Base-by-base conservation (phyloP, 1,139 yeast species). In the Candida buenavistaensis region DNA sequence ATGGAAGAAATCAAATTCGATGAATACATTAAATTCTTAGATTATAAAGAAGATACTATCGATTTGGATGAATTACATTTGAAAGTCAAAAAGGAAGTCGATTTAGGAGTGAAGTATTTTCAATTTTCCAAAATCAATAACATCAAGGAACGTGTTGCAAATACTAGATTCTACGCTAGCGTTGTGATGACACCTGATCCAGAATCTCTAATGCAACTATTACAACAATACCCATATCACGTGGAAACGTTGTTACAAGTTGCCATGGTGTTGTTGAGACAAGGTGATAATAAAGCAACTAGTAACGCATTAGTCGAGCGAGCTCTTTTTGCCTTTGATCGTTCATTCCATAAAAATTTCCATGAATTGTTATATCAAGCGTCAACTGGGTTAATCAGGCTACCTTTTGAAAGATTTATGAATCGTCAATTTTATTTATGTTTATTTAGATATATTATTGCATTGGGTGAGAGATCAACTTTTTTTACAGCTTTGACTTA, bases 341-440 rank as follows among this genome's bases (percentile, higher is more conserved):
- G 96, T 50, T 51, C 64, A 13, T 58, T 69, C 38, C 66, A 62
- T 40, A 66, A 62, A 36, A 48, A 48, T 26, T 62, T 67, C 43
- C 75, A 70, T 44, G 74, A 69, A 41, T 46, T 67, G 14, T 44
- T 70, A 17, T 76, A 74, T 9, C 75, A 69, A 24, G 74, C 83
- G 13, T 73, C 77, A 16, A 64, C 74, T 9, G 85, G 86, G 2
- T 64, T 78, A 13, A 66, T 80, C 14, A 75, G 95, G 41, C 61
- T 89, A 26, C 96, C 96, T 1, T 89, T 77, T 57, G 88, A 83
- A 52, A 69, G 71, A 30, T 83, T 79, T 48, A 72, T 81, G 57
- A 88, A 86, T 57, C 72, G 97, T 45, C 89, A 82, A 47, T 81
- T 88, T 45, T 84, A 84, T 47, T 61, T 88, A 40, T 75, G 88